A percentile compares a stretch with the other conserved stretches of the same genome.
Evolutionary conservation across 2,329 filamentous ascomycete species (phyloP).

Genomic region (Calonectria hawksworthii): DNA sequence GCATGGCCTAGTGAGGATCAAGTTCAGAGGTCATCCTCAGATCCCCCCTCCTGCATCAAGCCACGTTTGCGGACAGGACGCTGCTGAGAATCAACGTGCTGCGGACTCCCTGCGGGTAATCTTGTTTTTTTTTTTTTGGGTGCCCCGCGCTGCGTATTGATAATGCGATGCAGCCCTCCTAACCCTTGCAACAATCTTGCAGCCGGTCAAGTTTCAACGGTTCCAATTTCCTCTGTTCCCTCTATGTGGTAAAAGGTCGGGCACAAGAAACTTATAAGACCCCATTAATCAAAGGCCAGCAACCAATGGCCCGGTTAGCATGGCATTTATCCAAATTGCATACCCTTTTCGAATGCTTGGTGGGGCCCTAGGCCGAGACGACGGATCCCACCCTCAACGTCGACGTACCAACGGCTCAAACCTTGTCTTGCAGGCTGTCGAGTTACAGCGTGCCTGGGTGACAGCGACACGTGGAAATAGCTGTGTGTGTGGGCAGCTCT

Average conservation of each 20-base stretch:
- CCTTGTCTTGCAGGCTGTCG: slow-evolving; percentile 27
- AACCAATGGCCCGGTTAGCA: slow-evolving; percentile 6
- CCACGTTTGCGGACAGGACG: not conserved
- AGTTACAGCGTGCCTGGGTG: slow-evolving; percentile 15
- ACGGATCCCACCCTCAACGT: slow-evolving; percentile 15
- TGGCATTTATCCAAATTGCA: slow-evolving; percentile 26
- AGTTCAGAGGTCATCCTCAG: not conserved
- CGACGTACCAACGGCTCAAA: slow-evolving; percentile 16
- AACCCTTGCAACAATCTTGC: not conserved
- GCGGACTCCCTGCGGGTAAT: slow-evolving; percentile 7
- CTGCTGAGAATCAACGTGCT: not conserved
- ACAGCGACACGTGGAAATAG: not conserved
- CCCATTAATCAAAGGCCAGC: not conserved
- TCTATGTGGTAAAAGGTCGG: not conserved
- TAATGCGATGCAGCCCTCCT: slow-evolving; percentile 21
- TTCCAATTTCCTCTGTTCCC: not conserved
- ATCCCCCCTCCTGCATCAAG: slow-evolving; percentile 9
- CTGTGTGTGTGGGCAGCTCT: not conserved
- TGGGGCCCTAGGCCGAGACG: not conserved
- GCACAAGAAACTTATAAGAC: not conserved
- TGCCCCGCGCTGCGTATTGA: slow-evolving; percentile 16
- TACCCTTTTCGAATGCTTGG: slow-evolving; percentile 14
- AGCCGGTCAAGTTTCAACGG: slow-evolving; percentile 5
- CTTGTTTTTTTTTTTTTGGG: not conserved
- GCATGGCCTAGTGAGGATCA: not conserved